phyloP scores from a whole-genome alignment of 306 rosid species.

The Clitoria ternatea region DNA sequence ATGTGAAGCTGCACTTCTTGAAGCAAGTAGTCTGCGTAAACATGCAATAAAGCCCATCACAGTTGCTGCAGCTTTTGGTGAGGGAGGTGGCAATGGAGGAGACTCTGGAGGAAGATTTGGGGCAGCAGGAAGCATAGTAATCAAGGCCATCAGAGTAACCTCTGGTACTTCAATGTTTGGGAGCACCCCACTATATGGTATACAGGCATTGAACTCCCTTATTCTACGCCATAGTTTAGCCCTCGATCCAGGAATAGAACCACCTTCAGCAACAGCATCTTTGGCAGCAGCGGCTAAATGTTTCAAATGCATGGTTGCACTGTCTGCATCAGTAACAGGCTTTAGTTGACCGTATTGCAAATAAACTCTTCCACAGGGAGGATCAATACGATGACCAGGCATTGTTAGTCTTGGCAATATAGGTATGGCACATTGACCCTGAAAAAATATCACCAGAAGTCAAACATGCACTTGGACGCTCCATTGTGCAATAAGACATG shows the following conservation, averaged over 20 bases:
- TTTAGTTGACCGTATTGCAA: slow-evolving; percentile 68
- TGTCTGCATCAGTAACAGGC: slow-evolving; percentile 63
- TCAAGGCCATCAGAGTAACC: slow-evolving; percentile 98
- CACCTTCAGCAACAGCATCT: slow-evolving; percentile 99
- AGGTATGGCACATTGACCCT: slow-evolving; percentile 93
- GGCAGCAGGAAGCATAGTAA: slow-evolving; percentile 97
- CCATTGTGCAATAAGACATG: not conserved
- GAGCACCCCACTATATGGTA: slow-evolving; percentile 80
- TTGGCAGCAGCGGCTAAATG: slow-evolving; percentile 93
- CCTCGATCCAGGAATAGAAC: slow-evolving; percentile 98
- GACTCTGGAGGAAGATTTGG: slow-evolving; percentile 98
- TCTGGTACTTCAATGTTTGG: slow-evolving; percentile 88
- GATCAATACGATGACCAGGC: slow-evolving; percentile 99
- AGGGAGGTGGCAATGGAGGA: slow-evolving; percentile 99
- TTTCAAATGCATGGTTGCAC: slow-evolving; percentile 84
- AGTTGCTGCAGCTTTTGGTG: slow-evolving; percentile 99
- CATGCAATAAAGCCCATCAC: slow-evolving; percentile 94
- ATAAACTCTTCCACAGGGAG: slow-evolving; percentile 90
- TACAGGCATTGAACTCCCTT: slow-evolving; percentile 97
- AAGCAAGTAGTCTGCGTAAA: slow-evolving; percentile 84
- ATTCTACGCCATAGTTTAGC: slow-evolving; percentile 99
- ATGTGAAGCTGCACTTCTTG: slow-evolving; percentile 92
- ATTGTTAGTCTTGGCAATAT: slow-evolving; percentile 94
- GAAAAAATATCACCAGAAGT: slow-evolving; percentile 33
- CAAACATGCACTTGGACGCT: slow-evolving; percentile 31